Evolutionary conservation across 495 filamentous ascomycete species (phyloP).

Genomic region (Penicillium paxilli): DNA sequence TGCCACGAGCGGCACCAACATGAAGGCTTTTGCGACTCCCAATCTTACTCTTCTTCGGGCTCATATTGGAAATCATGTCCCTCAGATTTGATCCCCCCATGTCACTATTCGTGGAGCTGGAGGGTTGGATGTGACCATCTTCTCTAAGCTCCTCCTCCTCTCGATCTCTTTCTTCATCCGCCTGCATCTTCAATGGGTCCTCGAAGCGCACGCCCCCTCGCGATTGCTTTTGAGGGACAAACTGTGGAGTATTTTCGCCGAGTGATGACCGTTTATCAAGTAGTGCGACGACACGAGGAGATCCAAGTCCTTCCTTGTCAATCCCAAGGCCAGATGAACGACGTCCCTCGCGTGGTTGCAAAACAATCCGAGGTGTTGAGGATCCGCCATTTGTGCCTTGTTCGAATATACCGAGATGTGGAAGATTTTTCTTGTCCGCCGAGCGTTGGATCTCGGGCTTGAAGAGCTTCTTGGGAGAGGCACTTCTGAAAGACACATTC

Average conservation of each 20-base stretch:
- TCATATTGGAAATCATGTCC: constrained; percentile 76
- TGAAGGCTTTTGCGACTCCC: constrained; percentile 74
- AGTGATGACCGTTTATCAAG: constrained; percentile 74
- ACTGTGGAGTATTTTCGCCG: constrained; percentile 61
- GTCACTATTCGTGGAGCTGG: constrained; percentile 59
- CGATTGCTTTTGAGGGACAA: constrained; percentile 52
- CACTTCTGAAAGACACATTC: constrained; percentile 43
- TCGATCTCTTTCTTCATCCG: constrained; percentile 68
- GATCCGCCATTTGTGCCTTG: constrained; percentile 56
- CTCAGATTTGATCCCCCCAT: constrained; percentile 65
- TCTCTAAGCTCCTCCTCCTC: constrained; percentile 63
- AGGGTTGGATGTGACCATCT: constrained; percentile 51
- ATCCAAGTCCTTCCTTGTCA: constrained; percentile 75
- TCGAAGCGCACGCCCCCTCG: constrained; percentile 61
- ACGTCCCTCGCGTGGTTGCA: constrained; percentile 62
- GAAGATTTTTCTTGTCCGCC: constrained; percentile 33
- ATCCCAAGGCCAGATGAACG: constrained; percentile 73
- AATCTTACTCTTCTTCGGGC: constrained; percentile 69
- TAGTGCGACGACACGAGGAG: constrained; percentile 70
- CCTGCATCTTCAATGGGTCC: constrained; percentile 64
- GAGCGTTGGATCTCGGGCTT: constrained; percentile 47
- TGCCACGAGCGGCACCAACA: constrained; percentile 70
- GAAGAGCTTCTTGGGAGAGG: constrained; percentile 57
- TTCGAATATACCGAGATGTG: constrained; percentile 56
- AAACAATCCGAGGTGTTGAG: constrained; percentile 61